Conservation (phyloP, 495 filamentous ascomycete species). For the Alectoria sarmentosa region DNA sequence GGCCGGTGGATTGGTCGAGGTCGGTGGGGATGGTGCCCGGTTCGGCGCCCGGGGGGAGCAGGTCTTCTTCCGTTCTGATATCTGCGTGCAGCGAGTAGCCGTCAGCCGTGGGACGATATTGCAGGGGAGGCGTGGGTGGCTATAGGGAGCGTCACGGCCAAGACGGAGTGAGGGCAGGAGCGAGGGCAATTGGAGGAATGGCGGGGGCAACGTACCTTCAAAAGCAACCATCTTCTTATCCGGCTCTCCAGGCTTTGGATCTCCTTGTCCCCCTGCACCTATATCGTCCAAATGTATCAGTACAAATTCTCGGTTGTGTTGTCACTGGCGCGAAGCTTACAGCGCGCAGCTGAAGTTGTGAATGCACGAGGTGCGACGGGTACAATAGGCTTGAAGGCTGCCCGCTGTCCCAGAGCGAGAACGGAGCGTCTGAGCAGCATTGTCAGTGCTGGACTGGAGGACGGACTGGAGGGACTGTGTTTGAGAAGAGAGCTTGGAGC, state of each 20-base stretch:
- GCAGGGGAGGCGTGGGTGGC: background rate
- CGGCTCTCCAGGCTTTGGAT: constrained; percentile 25
- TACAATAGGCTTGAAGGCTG: constrained; percentile 34
- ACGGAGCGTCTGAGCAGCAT: constrained; percentile 85
- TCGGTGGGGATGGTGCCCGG: constrained; percentile 86
- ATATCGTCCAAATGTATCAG: constrained; percentile 25
- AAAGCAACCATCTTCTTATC: constrained; percentile 23
- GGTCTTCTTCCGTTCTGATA: constrained; percentile 71
- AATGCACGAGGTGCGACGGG: constrained; percentile 33
- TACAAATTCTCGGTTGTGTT: constrained; percentile 27
- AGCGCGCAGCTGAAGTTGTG: constrained; percentile 42
- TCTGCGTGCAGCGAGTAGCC: constrained; percentile 47
- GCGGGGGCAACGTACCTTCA: constrained; percentile 20
- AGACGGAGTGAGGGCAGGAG: background rate
- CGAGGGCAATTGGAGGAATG: background rate
- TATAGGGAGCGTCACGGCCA: background rate
- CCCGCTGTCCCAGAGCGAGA: constrained; percentile 63
- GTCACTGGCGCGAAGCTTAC: too few relatives aligned
- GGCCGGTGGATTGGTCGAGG: constrained; percentile 87
- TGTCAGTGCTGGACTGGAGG: background rate
- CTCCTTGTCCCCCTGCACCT: constrained; percentile 10
- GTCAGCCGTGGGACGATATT: background rate
- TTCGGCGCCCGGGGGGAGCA: constrained; percentile 71
- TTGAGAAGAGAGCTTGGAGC: background rate
- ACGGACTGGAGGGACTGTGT: background rate